Conservation (phyloP, 2,329 filamentous ascomycete species). For the Chalaropsis ovoidea region DNA sequence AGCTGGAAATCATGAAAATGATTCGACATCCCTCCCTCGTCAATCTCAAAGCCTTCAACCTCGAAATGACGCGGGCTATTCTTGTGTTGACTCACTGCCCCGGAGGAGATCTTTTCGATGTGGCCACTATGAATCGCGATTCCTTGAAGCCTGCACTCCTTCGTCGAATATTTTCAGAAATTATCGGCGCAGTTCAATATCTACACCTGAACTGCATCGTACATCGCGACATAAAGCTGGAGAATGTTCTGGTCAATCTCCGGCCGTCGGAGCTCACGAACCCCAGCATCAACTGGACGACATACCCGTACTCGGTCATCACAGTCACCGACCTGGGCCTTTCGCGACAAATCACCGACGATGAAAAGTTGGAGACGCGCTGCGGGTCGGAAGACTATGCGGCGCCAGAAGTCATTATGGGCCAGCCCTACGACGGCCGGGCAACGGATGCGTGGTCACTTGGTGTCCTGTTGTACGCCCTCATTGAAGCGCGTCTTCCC, state of each 20-base stretch:
- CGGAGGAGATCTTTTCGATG: slow-evolving; percentile 88
- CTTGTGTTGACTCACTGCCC: slow-evolving; percentile 85
- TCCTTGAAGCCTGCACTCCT: slow-evolving; percentile 60
- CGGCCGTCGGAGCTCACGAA: slow-evolving; percentile 56
- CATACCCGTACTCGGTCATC: slow-evolving; percentile 70
- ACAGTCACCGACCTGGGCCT: slow-evolving; percentile 89
- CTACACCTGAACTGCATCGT: slow-evolving; percentile 79
- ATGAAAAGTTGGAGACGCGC: slow-evolving; percentile 80
- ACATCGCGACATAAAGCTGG: slow-evolving; percentile 94
- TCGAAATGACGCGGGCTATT: slow-evolving; percentile 70
- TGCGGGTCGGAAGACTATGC: slow-evolving; percentile 97
- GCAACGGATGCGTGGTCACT: slow-evolving; percentile 91
- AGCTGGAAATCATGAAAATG: slow-evolving; percentile 84
- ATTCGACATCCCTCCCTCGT: slow-evolving; percentile 85
- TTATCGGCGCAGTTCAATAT: slow-evolving; percentile 77
- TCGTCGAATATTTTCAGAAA: slow-evolving; percentile 77
- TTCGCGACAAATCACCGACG: slow-evolving; percentile 72
- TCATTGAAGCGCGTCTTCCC: slow-evolving; percentile 84
- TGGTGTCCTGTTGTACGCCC: slow-evolving; percentile 82
- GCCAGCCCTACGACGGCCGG: slow-evolving; percentile 85
- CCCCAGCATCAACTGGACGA: slow-evolving; percentile 55
- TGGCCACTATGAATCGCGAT: slow-evolving; percentile 63
- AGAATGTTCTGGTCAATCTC: slow-evolving; percentile 89
- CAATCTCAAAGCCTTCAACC: slow-evolving; percentile 82
- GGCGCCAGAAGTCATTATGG: slow-evolving; percentile 90